These are phyloP conservation scores for Castanea mollissima DNA, from an alignment of 306 rosid genomes.

Conservation along the genomic window DNA sequence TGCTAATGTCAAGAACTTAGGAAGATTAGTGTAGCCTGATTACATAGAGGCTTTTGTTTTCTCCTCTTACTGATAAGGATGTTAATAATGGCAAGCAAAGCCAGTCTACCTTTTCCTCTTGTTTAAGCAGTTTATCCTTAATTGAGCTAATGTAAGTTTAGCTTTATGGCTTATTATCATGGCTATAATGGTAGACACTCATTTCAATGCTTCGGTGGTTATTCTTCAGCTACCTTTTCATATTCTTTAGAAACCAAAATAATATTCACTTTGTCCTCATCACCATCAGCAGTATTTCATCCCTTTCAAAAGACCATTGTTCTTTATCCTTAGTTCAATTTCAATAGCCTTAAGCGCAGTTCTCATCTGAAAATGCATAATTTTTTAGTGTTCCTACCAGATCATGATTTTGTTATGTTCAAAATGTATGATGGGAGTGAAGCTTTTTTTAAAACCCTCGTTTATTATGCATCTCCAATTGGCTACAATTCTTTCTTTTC, in stretches of 20 bases:
- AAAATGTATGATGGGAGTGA: not conserved
- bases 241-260: not conserved
- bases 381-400: not conserved
- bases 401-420: not conserved
- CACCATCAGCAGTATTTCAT: not conserved
- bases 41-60: not conserved
- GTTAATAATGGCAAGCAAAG: not conserved
- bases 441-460: not conserved
- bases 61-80: not conserved
- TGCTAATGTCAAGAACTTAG: not conserved
- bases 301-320: not conserved
- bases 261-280: not conserved
- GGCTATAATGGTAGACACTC: not conserved
- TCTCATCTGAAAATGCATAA: not conserved
- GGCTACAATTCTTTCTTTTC: not conserved
- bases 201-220: not conserved
- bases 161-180: not conserved
- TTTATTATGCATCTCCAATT: slow-evolving; percentile 1
- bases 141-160: not conserved
- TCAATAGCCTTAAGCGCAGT: not conserved
- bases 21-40: not conserved
- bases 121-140: not conserved
- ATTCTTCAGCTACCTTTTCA: not conserved
- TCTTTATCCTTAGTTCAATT: not conserved
- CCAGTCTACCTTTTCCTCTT: not conserved